phyloP scores from a whole-genome alignment of 2,329 filamentous ascomycete species.

The Xylaria digitata region DNA sequence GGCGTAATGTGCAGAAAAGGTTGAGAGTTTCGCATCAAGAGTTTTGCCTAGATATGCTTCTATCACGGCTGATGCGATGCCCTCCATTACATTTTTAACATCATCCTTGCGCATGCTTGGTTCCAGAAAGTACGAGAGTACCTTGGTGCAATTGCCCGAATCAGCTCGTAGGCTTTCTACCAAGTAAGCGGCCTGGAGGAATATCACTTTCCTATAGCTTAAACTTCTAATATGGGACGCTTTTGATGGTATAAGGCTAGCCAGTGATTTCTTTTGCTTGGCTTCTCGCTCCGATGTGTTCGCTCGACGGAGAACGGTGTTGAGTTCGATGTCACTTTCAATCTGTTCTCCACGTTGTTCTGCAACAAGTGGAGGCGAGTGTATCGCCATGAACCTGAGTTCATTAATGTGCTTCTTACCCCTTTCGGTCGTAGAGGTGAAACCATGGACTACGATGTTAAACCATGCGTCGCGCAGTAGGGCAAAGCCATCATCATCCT shows the following conservation, averaged over 20 bases:
- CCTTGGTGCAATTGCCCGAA: constrained; percentile 88
- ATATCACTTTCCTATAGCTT: constrained; percentile 91
- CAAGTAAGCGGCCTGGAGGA: constrained; percentile 88
- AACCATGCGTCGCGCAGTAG: constrained; percentile 95
- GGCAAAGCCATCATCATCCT: constrained; percentile 76
- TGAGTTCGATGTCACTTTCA: constrained; percentile 96
- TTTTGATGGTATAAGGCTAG: constrained; percentile 78
- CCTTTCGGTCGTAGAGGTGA: constrained; percentile 78
- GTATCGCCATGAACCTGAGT: constrained; percentile 83
- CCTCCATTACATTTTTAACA: constrained; percentile 73
- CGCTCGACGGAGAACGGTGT: constrained; percentile 89
- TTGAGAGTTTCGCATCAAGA: constrained; percentile 74
- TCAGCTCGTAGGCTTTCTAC: constrained; percentile 89
- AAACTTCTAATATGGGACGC: constrained; percentile 82
- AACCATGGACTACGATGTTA: constrained; percentile 95
- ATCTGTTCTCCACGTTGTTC: constrained; percentile 89
- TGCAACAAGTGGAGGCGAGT: constrained; percentile 87
- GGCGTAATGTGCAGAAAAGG: constrained; percentile 91
- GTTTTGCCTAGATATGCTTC: constrained; percentile 83
- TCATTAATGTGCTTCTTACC: constrained; percentile 80
- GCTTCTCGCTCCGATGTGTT: constrained; percentile 81
- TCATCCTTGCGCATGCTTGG: constrained; percentile 78
- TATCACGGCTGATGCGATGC: constrained; percentile 74
- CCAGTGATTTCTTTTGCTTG: constrained; percentile 83
- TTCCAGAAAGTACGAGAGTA: constrained; percentile 93